These are phyloP conservation scores for Gnomoniopsis sp. DNA, from an alignment of 2,329 filamentous ascomycete species.

Conservation along the genomic window DNA sequence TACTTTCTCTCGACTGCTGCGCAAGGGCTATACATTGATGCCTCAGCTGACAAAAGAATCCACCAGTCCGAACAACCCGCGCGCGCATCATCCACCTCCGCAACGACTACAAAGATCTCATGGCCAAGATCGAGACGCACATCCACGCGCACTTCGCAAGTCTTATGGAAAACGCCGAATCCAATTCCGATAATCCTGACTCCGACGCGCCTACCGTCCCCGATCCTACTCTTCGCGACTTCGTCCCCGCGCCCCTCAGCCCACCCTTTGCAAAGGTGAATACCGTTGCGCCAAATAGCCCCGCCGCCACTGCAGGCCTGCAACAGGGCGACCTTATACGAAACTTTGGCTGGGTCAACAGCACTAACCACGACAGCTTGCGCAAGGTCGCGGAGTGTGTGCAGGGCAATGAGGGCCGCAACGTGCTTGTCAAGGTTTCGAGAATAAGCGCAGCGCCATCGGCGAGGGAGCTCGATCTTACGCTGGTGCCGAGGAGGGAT, in stretches of 20 bases:
- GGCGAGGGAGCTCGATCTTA: conserved; percentile 59
- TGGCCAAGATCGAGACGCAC: conserved; percentile 76
- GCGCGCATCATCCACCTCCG: conserved; percentile 83
- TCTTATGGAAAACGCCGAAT: conserved; percentile 36
- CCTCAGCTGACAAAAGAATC: conserved; percentile 6
- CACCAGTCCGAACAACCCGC: conserved; percentile 82
- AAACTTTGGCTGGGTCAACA: conserved; percentile 81
- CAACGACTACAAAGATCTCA: conserved; percentile 91
- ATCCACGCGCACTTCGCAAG: conserved; percentile 90
- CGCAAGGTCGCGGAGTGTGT: conserved; percentile 86
- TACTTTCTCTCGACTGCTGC: not conserved
- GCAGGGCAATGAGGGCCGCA: conserved; percentile 76
- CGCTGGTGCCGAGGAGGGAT: conserved; percentile 67
- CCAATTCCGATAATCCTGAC: conserved; percentile 35
- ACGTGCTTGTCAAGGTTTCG: conserved; percentile 63
- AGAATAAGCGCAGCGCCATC: conserved; percentile 39
- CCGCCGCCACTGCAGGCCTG: conserved; percentile 79
- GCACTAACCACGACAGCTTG: conserved; percentile 80
- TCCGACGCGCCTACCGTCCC: conserved; percentile 24
- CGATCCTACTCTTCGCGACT: conserved; percentile 28
- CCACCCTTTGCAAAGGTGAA: conserved; percentile 85
- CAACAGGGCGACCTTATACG: conserved; percentile 77
- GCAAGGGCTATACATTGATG: not conserved
- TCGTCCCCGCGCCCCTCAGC: conserved; percentile 31
- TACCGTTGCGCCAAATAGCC: conserved; percentile 71